These are phyloP conservation scores for Nicotiana noctiflora DNA, from an alignment of 257 asterid species.

Conservation along the genomic window DNA sequence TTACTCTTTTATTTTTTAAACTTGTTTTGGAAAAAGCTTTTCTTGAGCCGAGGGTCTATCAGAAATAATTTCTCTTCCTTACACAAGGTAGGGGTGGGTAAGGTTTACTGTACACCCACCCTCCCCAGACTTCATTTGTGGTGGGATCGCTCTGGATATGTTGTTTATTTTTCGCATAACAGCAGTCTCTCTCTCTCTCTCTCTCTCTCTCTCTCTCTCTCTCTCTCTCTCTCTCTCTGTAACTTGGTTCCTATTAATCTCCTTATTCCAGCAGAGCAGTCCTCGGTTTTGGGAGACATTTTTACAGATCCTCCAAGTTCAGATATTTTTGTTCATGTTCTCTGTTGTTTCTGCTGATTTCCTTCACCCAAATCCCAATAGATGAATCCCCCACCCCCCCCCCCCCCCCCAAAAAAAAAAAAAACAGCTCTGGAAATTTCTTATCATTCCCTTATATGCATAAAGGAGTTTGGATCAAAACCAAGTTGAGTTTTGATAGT, in stretches of 20 bases:
- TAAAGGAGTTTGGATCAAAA: neutral
- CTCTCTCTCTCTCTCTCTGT: neutral
- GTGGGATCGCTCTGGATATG: too few species aligned
- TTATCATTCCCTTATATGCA: neutral
- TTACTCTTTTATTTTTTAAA: too few species aligned
- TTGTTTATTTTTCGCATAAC: too few species aligned
- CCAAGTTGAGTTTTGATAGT: neutral
- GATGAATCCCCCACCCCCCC: neutral
- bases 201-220: neutral
- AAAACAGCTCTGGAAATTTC: neutral
- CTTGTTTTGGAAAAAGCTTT: too few species aligned
- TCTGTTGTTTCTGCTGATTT: neutral
- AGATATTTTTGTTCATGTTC: neutral
- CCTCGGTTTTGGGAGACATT: neutral
- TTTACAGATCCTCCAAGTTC: neutral
- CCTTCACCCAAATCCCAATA: neutral
- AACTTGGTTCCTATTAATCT: neutral
- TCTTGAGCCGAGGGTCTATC: too few species aligned
- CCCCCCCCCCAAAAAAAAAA: neutral
- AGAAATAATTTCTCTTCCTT: too few species aligned
- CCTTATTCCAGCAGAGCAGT: neutral
- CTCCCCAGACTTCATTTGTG: too few species aligned
- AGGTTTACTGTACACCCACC: too few species aligned
- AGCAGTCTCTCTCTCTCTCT: neutral
- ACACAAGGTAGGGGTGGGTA: too few species aligned